A percentile compares a stretch with the other conserved stretches of the same genome.
Evolutionary conservation across 73 alveolate genomes (phyloP).

Genomic region (Tetrahymena malaccensis): DNA sequence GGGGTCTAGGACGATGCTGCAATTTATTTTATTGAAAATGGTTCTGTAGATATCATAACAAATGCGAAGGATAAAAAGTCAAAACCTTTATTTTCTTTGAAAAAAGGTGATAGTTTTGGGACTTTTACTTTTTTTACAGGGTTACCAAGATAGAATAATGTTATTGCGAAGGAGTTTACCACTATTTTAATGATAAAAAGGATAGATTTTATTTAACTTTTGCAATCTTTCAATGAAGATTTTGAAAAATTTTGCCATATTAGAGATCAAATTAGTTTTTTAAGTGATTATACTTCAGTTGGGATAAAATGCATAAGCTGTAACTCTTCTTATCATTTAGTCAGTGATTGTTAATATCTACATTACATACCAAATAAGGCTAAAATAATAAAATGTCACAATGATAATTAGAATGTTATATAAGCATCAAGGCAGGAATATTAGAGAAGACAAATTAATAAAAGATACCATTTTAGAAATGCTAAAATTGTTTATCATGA

Average conservation of each 20-base stretch:
- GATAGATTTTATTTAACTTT: neutral
- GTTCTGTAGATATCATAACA: neutral
- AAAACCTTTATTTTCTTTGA: neutral
- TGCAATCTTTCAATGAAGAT: neutral
- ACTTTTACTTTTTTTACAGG: slow-evolving; percentile 57
- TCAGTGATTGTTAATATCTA: neutral
- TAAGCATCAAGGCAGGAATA: neutral
- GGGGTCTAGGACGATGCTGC: slow-evolving; percentile 19
- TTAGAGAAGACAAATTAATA: neutral
- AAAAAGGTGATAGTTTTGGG: slow-evolving; percentile 46
- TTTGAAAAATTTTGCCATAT: slow-evolving; percentile 10
- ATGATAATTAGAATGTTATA: neutral
- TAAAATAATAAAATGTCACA: neutral
- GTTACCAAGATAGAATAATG: slow-evolving; percentile 40
- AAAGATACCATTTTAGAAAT: neutral
- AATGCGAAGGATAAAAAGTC: neutral
- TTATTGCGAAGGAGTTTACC: slow-evolving; percentile 44
- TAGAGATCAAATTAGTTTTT: neutral
- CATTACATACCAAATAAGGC: neutral
- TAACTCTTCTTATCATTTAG: neutral
- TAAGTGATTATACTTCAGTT: neutral
- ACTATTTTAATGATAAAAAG: slow-evolving; percentile 27
- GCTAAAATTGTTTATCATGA: neutral
- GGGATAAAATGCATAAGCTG: neutral
- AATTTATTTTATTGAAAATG: slow-evolving; percentile 15